These are phyloP conservation scores for Xylaria sp. DNA, from an alignment of 2,329 filamentous ascomycete genomes.

Conservation along the genomic window DNA sequence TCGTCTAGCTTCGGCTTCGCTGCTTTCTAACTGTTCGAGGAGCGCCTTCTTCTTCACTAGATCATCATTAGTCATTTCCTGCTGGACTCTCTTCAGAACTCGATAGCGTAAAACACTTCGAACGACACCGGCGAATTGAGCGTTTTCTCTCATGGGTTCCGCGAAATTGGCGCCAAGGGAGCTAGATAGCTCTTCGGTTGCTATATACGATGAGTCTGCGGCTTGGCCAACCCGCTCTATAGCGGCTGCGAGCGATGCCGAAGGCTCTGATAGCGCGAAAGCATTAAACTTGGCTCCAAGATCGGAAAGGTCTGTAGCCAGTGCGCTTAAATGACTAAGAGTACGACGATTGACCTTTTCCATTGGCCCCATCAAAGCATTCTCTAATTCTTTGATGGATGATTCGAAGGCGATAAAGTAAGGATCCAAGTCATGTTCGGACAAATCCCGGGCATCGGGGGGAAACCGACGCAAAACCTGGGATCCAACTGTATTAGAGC, in stretches of 20 bases:
- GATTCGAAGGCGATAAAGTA: constrained; percentile 96
- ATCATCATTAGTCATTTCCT: constrained; percentile 96
- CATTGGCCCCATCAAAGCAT: constrained; percentile 88
- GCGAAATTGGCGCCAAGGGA: constrained; percentile 93
- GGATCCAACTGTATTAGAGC: constrained; percentile 53
- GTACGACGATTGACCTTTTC: constrained; percentile 96
- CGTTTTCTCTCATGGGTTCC: constrained; percentile 97
- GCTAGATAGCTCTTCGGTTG: constrained; percentile 88
- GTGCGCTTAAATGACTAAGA: constrained; percentile 81
- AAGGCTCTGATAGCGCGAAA: constrained; percentile 93
- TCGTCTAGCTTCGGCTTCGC: constrained; percentile 89
- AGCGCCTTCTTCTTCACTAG: constrained; percentile 84
- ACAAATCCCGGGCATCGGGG: constrained; percentile 77
- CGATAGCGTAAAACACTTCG: constrained; percentile 88
- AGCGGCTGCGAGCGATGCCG: constrained; percentile 85
- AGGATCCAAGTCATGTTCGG: constrained; percentile 90
- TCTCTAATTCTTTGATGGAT: constrained; percentile 90
- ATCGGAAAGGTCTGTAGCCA: constrained; percentile 90
- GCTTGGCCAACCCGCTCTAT: constrained; percentile 96
- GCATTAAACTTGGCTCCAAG: constrained; percentile 96
- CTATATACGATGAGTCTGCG: constrained; percentile 94
- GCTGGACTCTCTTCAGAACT: constrained; percentile 92
- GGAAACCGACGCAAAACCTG: constrained; percentile 85
- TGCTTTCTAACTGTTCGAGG: constrained; percentile 89
- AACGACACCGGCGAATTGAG: constrained; percentile 96